Evolutionary conservation across 2,329 filamentous ascomycete species (phyloP), one percentile per base, ranked within the genome.

Genomic region (Colletotrichum caudatum): DNA sequence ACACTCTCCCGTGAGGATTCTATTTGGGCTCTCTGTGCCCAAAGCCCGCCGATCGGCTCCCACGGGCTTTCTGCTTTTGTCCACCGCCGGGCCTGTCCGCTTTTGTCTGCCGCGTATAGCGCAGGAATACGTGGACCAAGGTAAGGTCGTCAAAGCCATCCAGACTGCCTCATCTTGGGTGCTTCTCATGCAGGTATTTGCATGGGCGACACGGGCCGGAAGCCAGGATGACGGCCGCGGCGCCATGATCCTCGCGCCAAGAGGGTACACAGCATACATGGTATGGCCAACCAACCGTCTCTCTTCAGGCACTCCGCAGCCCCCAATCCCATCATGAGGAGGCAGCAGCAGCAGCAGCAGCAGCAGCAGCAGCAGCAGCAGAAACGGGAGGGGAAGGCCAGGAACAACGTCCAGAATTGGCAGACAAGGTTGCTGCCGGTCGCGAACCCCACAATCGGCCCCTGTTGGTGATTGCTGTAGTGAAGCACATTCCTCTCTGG

Each of bases 221-320:
- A 66, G 62, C 46, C 35, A 54, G 54, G 62, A 66, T 54, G 54
- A 23, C 16, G 6, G 46, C 67, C 62, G 56, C 56, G 66, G 56
- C 48, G 66, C 61, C 26, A 58, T 44, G 61, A 35, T 54, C 26
- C 44, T 14, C 53, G 26, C 50, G 50, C 50, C 50, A 33, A 53
- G 50, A 53, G 7, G 50, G 26, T 20, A 37, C 26, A 37, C 26
- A 37, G 37, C 26, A 46, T 39, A 33, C 48, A 50, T 23, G 5
- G 46, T 2, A 23, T 12, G 20, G 9, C 44, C 3, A 8, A 46
- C 26, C 46, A 46, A 29, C 37, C 50, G 46, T 23, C 33, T 16
- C 33, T 16, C 37, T 37, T 35, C 4, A 9, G 35, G 35, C 11
- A 37, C 37, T 7, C 20, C 20, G 46, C 14, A 37, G 35, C 23